These are phyloP conservation scores for Strombidium stylifer DNA, from an alignment of 73 alveolate species.

Conservation along the genomic window DNA sequence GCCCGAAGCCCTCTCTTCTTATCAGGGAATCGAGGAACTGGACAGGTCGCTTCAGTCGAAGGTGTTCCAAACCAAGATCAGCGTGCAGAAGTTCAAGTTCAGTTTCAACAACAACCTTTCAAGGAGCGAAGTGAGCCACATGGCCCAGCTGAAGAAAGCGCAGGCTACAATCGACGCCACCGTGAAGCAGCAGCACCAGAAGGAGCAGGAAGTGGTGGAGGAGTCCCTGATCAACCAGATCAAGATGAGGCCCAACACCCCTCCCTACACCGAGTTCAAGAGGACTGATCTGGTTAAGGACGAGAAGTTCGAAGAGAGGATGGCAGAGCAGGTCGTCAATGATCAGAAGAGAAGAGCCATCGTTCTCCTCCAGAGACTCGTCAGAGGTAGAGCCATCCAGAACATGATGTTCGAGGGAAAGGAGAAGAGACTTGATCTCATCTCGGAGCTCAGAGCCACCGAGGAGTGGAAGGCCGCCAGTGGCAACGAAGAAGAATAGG, in stretches of 20 bases:
- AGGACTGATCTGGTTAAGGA: constrained; percentile 65
- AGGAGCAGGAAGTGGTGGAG: constrained; percentile 38
- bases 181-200: constrained; percentile 4
- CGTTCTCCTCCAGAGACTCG: constrained; percentile 86
- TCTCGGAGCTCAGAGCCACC: constrained; percentile 92
- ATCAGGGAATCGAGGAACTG: constrained; percentile 87
- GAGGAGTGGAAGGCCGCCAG: constrained; percentile 95
- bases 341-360: constrained; percentile 78
- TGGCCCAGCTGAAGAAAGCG: constrained; percentile 33
- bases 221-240: constrained; percentile 20
- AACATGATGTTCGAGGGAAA: constrained; percentile 98
- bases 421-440: constrained; percentile 95
- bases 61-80: constrained; percentile 48
- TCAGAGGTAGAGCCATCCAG: constrained; percentile 96
- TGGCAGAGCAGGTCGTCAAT: constrained; percentile 45
- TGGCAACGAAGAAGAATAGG: constrained; percentile 91
- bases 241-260: constrained; percentile 59
- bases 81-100: constrained; percentile 40
- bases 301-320: constrained; percentile 47
- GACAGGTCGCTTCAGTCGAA: constrained; percentile 68
- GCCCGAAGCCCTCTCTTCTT: constrained; percentile 94
- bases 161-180: constrained; percentile 35
- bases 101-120: constrained; percentile 30
- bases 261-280: constrained; percentile 16
- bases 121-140: constrained; percentile 42